Conservation (phyloP, 768 basidiomycete species). For the Roridomyces roridus region DNA sequence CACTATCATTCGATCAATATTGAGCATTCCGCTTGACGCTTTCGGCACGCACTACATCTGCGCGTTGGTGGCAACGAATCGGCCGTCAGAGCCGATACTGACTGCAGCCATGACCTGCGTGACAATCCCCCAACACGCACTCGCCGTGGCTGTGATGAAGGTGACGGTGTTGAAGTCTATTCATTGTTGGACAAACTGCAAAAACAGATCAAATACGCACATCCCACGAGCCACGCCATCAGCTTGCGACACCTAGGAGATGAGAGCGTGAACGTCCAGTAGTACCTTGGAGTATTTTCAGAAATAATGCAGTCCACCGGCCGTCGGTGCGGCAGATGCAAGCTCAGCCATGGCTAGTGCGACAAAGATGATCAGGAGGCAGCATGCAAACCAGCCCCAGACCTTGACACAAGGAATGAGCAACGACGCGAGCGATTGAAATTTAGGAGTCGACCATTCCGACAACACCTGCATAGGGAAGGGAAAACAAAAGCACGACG, state of each 20-base stretch:
- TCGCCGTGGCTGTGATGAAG: constrained; percentile 46
- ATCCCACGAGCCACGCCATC: constrained; percentile 68
- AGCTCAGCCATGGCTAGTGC: constrained; percentile 58
- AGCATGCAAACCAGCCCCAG: constrained; percentile 50
- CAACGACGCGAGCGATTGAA: too few species aligned
- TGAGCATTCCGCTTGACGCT: too few species aligned
- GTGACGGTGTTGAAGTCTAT: constrained; percentile 62
- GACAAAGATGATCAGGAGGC: constrained; percentile 51
- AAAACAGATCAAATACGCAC: constrained; percentile 41
- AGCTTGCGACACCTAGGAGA: constrained; percentile 60
- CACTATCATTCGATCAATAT: constrained; percentile 45
- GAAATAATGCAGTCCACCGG: constrained; percentile 48
- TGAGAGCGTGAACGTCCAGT: constrained; percentile 62
- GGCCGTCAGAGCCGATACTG: constrained; percentile 41
- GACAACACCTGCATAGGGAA: constrained; percentile 54
- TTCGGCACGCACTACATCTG: constrained; percentile 13
- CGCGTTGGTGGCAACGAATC: constrained; percentile 44
- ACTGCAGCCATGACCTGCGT: constrained; percentile 57
- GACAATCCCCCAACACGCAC: constrained; percentile 61
- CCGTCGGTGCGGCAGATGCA: constrained; percentile 58
- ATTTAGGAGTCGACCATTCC: constrained; percentile 46
- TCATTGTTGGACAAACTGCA: not conserved
- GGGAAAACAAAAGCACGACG: constrained; percentile 34
- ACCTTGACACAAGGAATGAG: too few species aligned
- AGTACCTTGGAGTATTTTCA: too few species aligned